phyloP scores from a whole-genome alignment of 805 yeast species.

The Scheffersomyces spartinae region DNA sequence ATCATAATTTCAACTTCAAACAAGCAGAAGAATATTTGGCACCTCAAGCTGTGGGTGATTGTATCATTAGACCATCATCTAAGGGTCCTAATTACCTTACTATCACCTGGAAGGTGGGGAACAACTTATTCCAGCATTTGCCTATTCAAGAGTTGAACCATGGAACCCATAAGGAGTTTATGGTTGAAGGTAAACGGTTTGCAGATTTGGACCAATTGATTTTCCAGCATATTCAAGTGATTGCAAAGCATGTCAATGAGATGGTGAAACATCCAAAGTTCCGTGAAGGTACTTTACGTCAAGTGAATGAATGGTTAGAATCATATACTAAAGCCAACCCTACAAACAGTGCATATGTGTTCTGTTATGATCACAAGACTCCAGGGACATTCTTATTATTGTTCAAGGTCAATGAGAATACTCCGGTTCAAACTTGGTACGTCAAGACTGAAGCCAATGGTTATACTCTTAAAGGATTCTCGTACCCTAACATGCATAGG shows the following conservation, averaged over 20 bases:
- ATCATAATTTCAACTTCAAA: conserved; percentile 65
- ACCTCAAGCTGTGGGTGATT: conserved; percentile 79
- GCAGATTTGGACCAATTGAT: conserved; percentile 90
- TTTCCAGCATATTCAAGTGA: conserved; percentile 74
- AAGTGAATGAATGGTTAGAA: conserved; percentile 78
- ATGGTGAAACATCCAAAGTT: conserved; percentile 83
- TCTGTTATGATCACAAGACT: conserved; percentile 77
- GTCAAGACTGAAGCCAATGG: conserved; percentile 88
- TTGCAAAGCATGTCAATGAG: conserved; percentile 73
- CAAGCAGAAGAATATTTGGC: conserved; percentile 94
- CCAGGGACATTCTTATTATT: conserved; percentile 91
- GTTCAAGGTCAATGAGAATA: conserved; percentile 67
- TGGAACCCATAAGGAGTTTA: conserved; percentile 45
- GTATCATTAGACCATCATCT: conserved; percentile 91
- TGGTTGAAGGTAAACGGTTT: conserved; percentile 62
- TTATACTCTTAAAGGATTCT: conserved; percentile 63
- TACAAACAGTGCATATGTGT: conserved; percentile 79
- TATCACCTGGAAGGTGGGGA: conserved; percentile 93
- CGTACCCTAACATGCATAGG: conserved; percentile 80
- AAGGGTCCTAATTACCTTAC: conserved; percentile 81
- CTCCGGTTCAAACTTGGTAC: conserved; percentile 73
- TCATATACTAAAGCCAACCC: conserved; percentile 88
- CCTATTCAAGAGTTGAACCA: conserved; percentile 70
- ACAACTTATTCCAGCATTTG: conserved; percentile 81
- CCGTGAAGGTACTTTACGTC: conserved; percentile 65